phyloP scores from a whole-genome alignment of 2,329 filamentous ascomycete genomes.

The Aspergillus flavus region DNA sequence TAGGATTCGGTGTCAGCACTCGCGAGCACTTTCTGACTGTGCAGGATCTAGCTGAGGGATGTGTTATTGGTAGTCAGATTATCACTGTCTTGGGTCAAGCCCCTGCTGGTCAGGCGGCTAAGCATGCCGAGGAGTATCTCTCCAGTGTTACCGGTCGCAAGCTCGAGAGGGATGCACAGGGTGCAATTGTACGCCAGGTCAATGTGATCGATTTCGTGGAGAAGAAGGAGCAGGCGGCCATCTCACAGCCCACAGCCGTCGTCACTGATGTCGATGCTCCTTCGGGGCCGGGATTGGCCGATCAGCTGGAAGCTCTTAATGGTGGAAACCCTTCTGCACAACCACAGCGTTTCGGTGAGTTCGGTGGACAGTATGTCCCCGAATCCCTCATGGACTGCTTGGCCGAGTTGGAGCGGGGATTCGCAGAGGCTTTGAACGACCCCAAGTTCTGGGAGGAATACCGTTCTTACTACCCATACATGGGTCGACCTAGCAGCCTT shows the following conservation, averaged over 20 bases:
- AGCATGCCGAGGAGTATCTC: conserved; percentile 85
- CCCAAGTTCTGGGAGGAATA: conserved; percentile 97
- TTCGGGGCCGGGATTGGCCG: conserved; percentile 71
- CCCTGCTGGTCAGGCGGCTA: conserved; percentile 64
- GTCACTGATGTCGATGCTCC: conserved; percentile 61
- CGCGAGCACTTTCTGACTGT: conserved; percentile 90
- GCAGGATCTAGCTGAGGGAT: conserved; percentile 81
- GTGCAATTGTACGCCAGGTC: conserved; percentile 63
- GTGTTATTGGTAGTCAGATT: conserved; percentile 96
- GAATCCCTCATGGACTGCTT: conserved; percentile 98
- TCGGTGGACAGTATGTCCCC: conserved; percentile 95
- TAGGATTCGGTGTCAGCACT: conserved; percentile 96
- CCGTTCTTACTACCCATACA: conserved; percentile 93
- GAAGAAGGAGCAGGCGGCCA: conserved; percentile 58
- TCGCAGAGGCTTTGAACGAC: conserved; percentile 84
- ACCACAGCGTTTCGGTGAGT: conserved; percentile 88
- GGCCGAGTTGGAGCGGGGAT: conserved; percentile 84
- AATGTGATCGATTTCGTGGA: conserved; percentile 70
- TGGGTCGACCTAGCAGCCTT: conserved; percentile 89
- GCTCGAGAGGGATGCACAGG: conserved; percentile 47
- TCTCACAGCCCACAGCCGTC: conserved; percentile 60
- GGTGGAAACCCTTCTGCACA: conserved; percentile 62
- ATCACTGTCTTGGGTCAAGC: conserved; percentile 77
- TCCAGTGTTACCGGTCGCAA: conserved; percentile 67
- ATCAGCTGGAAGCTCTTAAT: conserved; percentile 82